These are phyloP conservation scores for Colletotrichum sp. DNA, from an alignment of 2,329 filamentous ascomycete genomes.

Conservation along the genomic window DNA sequence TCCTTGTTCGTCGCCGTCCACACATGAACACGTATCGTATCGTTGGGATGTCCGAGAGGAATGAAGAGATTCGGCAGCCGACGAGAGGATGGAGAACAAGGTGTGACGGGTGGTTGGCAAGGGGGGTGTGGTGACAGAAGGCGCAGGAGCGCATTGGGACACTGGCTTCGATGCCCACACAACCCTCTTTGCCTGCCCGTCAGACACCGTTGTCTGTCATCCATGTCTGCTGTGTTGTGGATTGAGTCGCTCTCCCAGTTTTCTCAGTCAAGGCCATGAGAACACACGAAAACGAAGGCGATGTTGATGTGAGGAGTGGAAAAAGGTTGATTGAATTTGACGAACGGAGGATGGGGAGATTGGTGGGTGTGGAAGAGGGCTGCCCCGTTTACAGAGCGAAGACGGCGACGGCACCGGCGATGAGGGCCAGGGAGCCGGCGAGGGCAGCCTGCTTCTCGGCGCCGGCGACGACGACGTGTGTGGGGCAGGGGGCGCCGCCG, in stretches of 20 bases:
- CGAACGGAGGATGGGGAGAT: not conserved
- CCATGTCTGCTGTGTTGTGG: not conserved
- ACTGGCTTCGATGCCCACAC: not conserved
- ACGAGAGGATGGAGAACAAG: not conserved
- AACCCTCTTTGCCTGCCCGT: not conserved
- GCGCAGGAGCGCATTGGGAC: not conserved
- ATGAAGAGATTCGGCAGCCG: not conserved
- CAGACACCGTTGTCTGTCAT: not conserved
- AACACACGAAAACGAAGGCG: not conserved
- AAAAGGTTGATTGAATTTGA: not conserved
- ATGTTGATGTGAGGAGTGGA: not conserved
- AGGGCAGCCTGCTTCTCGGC: not conserved
- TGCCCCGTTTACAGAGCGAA: not conserved
- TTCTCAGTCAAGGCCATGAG: not conserved
- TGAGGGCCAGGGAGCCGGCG: not conserved
- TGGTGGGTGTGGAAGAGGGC: not conserved
- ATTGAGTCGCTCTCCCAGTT: not conserved
- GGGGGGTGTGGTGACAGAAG: not conserved
- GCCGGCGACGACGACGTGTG: conserved; percentile 11
- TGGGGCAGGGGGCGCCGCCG: not conserved
- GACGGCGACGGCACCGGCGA: conserved; percentile 3
- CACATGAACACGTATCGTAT: not conserved
- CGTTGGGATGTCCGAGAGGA: not conserved
- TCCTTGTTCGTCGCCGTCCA: not conserved
- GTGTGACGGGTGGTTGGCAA: not conserved